Evolutionary conservation across 2,329 filamentous ascomycete genomes (phyloP).

Genomic region (Penicillium sp.): DNA sequence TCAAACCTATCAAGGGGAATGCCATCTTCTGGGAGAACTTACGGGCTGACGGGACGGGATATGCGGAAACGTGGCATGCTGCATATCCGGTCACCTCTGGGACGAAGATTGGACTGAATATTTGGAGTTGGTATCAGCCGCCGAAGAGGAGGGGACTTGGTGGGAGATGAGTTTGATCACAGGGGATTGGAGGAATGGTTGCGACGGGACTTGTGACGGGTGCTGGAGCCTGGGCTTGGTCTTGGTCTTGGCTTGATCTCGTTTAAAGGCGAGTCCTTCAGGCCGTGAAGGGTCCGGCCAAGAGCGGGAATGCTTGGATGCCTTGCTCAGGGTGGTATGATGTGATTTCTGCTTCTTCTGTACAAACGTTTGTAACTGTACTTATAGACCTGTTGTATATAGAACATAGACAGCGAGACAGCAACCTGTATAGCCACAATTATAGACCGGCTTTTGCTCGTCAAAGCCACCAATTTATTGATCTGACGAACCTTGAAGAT

Average conservation of each 20-base stretch:
- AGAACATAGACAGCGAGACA: not conserved
- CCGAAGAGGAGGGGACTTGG: conserved; percentile 26
- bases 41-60: conserved; percentile 57
- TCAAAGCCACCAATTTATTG: not conserved
- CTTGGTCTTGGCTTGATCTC: not conserved
- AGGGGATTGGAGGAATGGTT: not conserved
- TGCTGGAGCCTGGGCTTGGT: not conserved
- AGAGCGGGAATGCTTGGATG: conserved; percentile 8
- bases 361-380: not conserved
- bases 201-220: no score
- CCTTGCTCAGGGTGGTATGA: not conserved
- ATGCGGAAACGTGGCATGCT: conserved; percentile 64
- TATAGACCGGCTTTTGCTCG: not conserved
- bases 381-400: not conserved
- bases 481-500: not conserved
- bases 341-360: not conserved
- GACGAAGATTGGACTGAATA: conserved; percentile 64
- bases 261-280: not conserved
- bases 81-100: conserved; percentile 61
- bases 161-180: not conserved
- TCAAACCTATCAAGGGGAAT: conserved; percentile 61
- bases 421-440: not conserved
- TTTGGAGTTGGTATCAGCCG: conserved; percentile 65
- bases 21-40: conserved; percentile 68
- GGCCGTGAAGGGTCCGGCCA: not conserved